Percentiles rank a stretch among this genome's conserved stretches.
Evolutionary conservation across 2,329 filamentous ascomycete genomes (phyloP).

Genomic region (Trichoderma sp.): DNA sequence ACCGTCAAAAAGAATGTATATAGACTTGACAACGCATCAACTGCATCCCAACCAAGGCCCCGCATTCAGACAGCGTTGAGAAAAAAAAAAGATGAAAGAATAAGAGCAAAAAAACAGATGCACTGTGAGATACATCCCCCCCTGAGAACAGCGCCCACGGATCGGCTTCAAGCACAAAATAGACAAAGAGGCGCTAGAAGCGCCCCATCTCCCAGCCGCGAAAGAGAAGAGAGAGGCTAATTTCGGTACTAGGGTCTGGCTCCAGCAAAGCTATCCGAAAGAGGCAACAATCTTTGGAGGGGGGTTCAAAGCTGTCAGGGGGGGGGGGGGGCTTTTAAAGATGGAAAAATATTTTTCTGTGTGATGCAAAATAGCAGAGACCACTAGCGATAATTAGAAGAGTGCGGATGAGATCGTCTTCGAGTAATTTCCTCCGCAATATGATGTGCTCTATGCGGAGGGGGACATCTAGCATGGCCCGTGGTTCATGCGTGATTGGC

Average conservation of each 20-base stretch:
- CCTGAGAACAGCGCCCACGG: slow-evolving; percentile 25
- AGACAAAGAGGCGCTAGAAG: neutral
- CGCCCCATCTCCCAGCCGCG: neutral
- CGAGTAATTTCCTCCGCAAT: neutral
- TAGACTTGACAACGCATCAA: slow-evolving; percentile 18
- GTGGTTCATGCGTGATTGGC: neutral
- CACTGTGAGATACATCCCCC: slow-evolving; percentile 27
- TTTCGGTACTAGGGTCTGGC: too few species aligned
- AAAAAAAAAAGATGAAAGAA: neutral
- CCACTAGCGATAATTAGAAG: neutral
- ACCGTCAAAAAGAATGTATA: neutral
- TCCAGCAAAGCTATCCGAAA: neutral
- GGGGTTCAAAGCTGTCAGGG: neutral
- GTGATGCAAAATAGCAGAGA: neutral
- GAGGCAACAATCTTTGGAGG: neutral
- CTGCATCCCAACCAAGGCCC: neutral
- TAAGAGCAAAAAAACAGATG: neutral
- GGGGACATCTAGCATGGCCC: neutral
- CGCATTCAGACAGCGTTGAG: neutral
- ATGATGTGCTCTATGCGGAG: neutral
- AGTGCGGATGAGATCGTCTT: slow-evolving; percentile 1
- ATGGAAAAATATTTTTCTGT: neutral
- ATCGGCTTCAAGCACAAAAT: slow-evolving; percentile 9
- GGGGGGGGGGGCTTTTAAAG: neutral
- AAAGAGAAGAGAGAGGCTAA: neutral